Conservation (phyloP, 306 rosid genomes). For the Acacia melanoxylon region DNA sequence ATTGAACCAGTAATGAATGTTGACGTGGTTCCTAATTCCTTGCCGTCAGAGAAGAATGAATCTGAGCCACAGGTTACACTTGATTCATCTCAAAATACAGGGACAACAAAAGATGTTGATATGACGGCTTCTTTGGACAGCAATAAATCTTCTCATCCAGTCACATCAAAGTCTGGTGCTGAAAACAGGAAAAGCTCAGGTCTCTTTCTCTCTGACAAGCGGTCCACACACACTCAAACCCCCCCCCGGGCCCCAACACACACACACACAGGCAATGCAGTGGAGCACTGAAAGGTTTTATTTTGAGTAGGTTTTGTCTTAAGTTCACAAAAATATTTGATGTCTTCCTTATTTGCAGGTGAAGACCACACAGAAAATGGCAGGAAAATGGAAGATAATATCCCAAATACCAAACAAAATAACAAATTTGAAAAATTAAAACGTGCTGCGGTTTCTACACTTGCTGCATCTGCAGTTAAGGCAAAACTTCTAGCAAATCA, state of each 20-base stretch:
- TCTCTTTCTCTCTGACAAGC: slow-evolving; percentile 20
- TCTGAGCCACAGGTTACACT: slow-evolving; percentile 26
- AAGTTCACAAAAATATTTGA: not conserved
- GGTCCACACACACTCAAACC: not conserved
- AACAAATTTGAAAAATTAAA: slow-evolving; percentile 55
- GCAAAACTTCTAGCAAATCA: slow-evolving; percentile 73
- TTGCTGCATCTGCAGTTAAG: slow-evolving; percentile 76
- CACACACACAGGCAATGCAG: slow-evolving; percentile 7
- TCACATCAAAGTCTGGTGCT: slow-evolving; percentile 35
- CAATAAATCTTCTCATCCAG: slow-evolving; percentile 41
- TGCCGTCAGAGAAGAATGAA: slow-evolving; percentile 24
- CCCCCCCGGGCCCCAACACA: no score
- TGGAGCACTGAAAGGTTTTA: not conserved
- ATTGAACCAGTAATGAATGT: slow-evolving; percentile 36
- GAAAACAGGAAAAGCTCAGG: slow-evolving; percentile 42
- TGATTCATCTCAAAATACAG: slow-evolving; percentile 26
- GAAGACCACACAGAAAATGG: slow-evolving; percentile 46
- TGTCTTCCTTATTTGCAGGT: slow-evolving; percentile 40
- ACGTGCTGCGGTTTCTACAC: slow-evolving; percentile 59
- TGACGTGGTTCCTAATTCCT: slow-evolving; percentile 43
- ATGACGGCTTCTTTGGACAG: slow-evolving; percentile 32
- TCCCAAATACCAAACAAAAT: slow-evolving; percentile 25
- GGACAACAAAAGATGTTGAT: slow-evolving; percentile 20
- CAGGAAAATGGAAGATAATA: slow-evolving; percentile 32
- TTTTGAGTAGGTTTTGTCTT: not conserved